Base-by-base conservation (phyloP, 208 protist species). In the Phytomonas francai region DNA sequence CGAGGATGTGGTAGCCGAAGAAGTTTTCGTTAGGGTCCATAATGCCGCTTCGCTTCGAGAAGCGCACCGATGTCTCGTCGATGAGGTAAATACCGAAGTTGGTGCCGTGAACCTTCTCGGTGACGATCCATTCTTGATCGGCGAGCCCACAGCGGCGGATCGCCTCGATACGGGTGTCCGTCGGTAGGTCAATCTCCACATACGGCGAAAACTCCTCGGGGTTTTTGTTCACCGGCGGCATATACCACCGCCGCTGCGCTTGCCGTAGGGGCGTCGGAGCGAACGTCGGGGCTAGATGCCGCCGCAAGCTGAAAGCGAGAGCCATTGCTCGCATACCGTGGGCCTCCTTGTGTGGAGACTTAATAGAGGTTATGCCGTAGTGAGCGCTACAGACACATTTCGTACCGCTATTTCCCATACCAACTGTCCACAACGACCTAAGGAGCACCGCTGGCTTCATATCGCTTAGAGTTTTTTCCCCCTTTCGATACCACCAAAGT, bases 1-100 rank as follows among this genome's bases (percentile, higher is more conserved):
- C 73, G 59, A 95, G 77, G 42, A 89, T 75, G 77, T 92, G 87
- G 63, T 95, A 95, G 68, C 89, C 89, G 76, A 95, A 95, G 73
- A 95, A 95, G 72, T 95, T 89, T 59, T 95, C 89, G 60, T 89
- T 92, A 0, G 85, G 85, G 67, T 92, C 85, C 85, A 95, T 95
- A 61, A 95, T 84, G 33, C 85, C 85, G 65, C 85, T 92, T 66
- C 89, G 89, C 67, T 95, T 95, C 6, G 89, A 78, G 63, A 89
- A 95, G 1, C 83, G 80, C 28, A 85, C 63, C 34, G 83, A 78
- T 4, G 71, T 63, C 49, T 92, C 89, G 45, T 89, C 73, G 11
- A 95, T 69, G 3, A 93, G 68, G 77, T 89, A 91, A 29, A 95
- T 82, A 30, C 80, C 85, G 66, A 95, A 93, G 78, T 95, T 95